phyloP scores from a whole-genome alignment of 2,329 filamentous ascomycete species.

The Biscogniauxia sp. region DNA sequence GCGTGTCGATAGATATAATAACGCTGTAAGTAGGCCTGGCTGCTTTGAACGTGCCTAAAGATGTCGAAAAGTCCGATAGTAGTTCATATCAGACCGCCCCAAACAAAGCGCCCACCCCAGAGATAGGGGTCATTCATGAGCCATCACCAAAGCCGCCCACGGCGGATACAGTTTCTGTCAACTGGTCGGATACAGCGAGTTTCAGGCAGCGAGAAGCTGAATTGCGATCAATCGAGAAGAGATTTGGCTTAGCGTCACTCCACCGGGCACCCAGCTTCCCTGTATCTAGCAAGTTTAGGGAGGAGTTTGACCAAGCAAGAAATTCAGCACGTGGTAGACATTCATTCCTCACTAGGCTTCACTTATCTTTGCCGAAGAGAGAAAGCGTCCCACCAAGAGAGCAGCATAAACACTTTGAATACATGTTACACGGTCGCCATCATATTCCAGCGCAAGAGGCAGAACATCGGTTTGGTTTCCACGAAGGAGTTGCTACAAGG shows the following conservation, averaged over 20 bases:
- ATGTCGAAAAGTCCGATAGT: constrained; percentile 24
- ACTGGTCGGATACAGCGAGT: constrained; percentile 37
- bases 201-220: constrained; percentile 39
- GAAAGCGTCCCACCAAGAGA: constrained; percentile 26
- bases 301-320: constrained; percentile 35
- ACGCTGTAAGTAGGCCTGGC: constrained; percentile 13
- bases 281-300: constrained; percentile 40
- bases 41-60: constrained; percentile 15
- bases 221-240: constrained; percentile 38
- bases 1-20: neutral
- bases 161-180: constrained; percentile 18
- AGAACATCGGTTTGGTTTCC: neutral
- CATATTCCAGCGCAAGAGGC: neutral
- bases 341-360: constrained; percentile 37
- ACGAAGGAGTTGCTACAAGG: neutral
- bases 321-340: constrained; percentile 15
- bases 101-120: constrained; percentile 19
- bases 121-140: constrained; percentile 8
- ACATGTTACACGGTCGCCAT: neutral
- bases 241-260: constrained; percentile 37
- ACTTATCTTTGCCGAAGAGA: constrained; percentile 34
- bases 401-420: neutral
- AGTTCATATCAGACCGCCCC: constrained; percentile 31
- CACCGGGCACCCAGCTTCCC: constrained; percentile 30
- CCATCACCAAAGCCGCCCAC: constrained; percentile 8